Evolutionary conservation across 768 basidiomycete species (phyloP), one percentile per base, ranked within the genome.

Genomic region (Jaapia argillacea): DNA sequence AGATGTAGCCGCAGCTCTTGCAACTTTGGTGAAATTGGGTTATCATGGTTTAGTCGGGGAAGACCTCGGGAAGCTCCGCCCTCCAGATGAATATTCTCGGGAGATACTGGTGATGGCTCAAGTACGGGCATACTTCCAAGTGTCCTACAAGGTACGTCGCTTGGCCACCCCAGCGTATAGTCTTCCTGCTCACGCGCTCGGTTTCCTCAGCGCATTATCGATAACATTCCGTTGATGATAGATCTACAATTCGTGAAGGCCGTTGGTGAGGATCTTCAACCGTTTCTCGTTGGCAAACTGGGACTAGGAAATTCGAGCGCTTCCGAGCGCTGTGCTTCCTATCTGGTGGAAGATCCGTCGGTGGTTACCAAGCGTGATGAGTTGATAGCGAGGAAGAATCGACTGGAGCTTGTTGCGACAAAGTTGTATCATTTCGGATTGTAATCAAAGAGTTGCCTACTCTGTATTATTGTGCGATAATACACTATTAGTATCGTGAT

Each of bases 171-270:
- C 40, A 2, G 3, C 42, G 14, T 13, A 36, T 36, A 43, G 13
- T 21, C n/a, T 10, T 4, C 13, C 26, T 31, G 13, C 10, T 10
- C 31, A 10, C 16, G 36, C n/a, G n/a, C n/a, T n/a, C n/a, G n/a
- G n/a, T n/a, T 18, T 36, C 23, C 24, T 6, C 41, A 62, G 60
- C 57, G 60, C 14, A 54, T 61, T 41, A 57, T 60, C 44, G 60
- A 62, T 41, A 46, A 49, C 45, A 41, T 62, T 4, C 60, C 60
- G 13, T 45, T 52, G 24, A 36, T 45, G 24, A 55, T 62, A 40
- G 57, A 60, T 43, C 24, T 39, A 21, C 42, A 47, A 22, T 50
- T 60, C 48, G 18, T 62, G 23, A 36, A 42, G 20, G 52, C 53
- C 3, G 47, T 65, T 21, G 48, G 52, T 1, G 36, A 46, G 13